Evolutionary conservation across 2,329 filamentous ascomycete genomes (phyloP), one percentile per base, ranked within the genome.

Genomic region (Botrytis medusae): DNA sequence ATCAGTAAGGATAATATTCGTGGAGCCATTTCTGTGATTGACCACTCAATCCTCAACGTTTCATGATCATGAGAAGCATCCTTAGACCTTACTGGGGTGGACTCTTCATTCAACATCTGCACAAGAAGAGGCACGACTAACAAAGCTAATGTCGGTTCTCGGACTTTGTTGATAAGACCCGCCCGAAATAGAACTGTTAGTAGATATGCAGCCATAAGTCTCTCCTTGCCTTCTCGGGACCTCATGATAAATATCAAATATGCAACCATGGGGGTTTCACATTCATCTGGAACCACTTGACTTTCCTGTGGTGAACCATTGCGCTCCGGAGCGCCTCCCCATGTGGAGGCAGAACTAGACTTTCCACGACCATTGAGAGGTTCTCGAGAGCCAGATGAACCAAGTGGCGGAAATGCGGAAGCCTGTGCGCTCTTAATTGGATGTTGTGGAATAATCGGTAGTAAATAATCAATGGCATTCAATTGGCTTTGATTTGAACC

Each of bases 1-100:
- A 97, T 90, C 57, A 98, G 85, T 63, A 91, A 89, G 25, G 94
- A 93, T 72, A 98, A 85, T 18, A 97, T 88, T 1, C 89, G 87
- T 12, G 95, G 93, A 2, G 92, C 90, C 75, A 89, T 89, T 80
- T 95, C 93, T 72, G 90, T 85, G 20, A 94, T 85, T 14, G 83
- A 81, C 77, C 88, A 85, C 34, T 84, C 83, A 20, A 83, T 78
- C 20, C 82, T 44, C 80, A 82, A 44, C 81, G 78, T 22, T 82
- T 78, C 48, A 80, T 76, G 42, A 82, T 80, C 20, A 81, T 79
- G 14, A 83, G 48, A 77, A 59, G 81, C 79, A 74, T 86, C 83
- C 51, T 82, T 80, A 5, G 85, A 81, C 54, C 82, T 80, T 29
- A 81, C 78, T 62, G 82, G 80, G 48, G 84, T 82, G 20, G 48